Evolutionary conservation across 2,329 filamentous ascomycete species (phyloP).

Genomic region (Tolypocladium tundrense): DNA sequence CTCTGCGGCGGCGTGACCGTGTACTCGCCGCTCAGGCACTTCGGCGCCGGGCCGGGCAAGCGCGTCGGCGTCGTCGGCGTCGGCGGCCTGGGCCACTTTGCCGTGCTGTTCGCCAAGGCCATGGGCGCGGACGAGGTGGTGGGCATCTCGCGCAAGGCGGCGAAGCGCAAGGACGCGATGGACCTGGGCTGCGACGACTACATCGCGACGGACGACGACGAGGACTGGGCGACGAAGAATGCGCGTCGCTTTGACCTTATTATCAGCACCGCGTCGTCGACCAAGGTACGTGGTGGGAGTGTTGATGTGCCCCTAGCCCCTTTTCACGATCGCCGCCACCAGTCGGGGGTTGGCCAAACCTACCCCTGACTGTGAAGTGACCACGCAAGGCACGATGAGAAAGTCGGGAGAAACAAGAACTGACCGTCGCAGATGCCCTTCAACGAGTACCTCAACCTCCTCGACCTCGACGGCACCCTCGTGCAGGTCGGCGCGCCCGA

Average conservation of each 20-base stretch:
- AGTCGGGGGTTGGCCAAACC: too few relatives aligned
- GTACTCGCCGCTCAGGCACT: conserved; percentile 50
- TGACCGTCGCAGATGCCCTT: conserved; percentile 41
- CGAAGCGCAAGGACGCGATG: conserved; percentile 44
- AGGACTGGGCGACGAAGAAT: conserved; percentile 44
- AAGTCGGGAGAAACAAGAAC: neutral
- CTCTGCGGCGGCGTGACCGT: conserved; percentile 62
- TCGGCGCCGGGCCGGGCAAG: conserved; percentile 57
- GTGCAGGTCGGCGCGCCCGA: conserved; percentile 47
- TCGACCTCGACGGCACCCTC: conserved; percentile 49
- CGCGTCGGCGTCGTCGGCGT: conserved; percentile 56
- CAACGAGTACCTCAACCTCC: conserved; percentile 46
- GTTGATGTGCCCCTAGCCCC: too few relatives aligned
- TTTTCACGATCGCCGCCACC: too few relatives aligned
- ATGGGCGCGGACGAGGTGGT: conserved; percentile 52
- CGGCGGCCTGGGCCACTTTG: conserved; percentile 61
- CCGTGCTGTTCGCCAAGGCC: conserved; percentile 57
- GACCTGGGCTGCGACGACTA: conserved; percentile 47
- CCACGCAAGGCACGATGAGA: too few relatives aligned
- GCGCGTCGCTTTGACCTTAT: conserved; percentile 45
- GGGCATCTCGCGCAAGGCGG: conserved; percentile 43
- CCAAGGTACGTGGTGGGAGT: conserved; percentile 9
- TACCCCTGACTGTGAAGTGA: too few relatives aligned
- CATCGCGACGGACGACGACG: conserved; percentile 33
- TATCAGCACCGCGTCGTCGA: conserved; percentile 42